Conservation (phyloP, 805 yeast species). For the Cyberlindnera euphorbiiphila region DNA sequence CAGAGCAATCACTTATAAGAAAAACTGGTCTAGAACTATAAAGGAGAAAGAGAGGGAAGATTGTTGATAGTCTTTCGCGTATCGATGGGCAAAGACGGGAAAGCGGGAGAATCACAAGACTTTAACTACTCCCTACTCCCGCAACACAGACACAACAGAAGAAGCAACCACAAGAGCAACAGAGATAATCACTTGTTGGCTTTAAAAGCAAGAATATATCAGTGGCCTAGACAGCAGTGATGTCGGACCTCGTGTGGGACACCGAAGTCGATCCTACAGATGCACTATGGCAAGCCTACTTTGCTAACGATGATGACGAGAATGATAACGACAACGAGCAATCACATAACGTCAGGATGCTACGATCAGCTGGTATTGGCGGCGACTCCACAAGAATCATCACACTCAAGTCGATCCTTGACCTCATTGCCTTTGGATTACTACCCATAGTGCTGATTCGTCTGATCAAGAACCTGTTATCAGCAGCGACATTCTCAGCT, state of each 20-base stretch:
- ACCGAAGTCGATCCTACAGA: slow-evolving; percentile 1
- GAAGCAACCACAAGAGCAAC: too few species aligned
- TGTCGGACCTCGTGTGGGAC: background rate
- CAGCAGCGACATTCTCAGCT: slow-evolving; percentile 16
- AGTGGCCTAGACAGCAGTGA: background rate
- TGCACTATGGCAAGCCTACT: slow-evolving; percentile 2
- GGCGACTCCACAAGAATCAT: background rate
- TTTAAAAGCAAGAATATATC: background rate
- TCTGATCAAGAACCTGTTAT: slow-evolving; percentile 10
- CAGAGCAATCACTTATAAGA: too few species aligned
- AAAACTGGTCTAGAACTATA: too few species aligned
- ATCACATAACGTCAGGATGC: background rate
- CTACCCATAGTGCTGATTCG: slow-evolving; percentile 13
- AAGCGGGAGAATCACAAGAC: too few species aligned
- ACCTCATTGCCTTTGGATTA: slow-evolving; percentile 10
- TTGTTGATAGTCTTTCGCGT: too few species aligned
- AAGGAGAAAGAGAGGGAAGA: too few species aligned
- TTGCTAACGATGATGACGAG: background rate
- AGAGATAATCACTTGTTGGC: too few species aligned
- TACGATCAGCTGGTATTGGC: background rate
- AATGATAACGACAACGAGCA: background rate
- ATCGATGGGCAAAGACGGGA: too few species aligned
- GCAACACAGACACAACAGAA: too few species aligned
- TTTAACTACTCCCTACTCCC: too few species aligned
- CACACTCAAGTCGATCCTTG: slow-evolving; percentile 6